phyloP scores from a whole-genome alignment of 148 eudicot genomes.

The Camellia lanceoleosa region DNA sequence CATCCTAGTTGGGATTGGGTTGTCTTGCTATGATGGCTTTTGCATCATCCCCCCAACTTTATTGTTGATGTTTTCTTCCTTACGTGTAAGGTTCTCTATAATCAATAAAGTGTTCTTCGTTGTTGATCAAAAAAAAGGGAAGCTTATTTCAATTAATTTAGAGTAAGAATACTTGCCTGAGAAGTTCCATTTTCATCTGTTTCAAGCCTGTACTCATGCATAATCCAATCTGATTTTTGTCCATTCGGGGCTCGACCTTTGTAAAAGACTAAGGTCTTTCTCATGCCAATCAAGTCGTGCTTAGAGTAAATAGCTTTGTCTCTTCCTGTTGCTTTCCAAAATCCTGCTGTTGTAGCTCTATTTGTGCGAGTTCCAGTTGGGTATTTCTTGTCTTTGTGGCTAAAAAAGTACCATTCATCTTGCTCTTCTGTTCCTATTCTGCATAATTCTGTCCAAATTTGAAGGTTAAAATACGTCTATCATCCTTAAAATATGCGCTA shows the following conservation, averaged over 20 bases:
- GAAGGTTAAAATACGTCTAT: too few species aligned
- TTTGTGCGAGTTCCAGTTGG: slow-evolving; percentile 89
- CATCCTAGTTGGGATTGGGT: too few species aligned
- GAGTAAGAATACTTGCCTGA: slow-evolving; percentile 51
- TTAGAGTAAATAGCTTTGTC: slow-evolving; percentile 84
- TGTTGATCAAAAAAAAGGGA: too few species aligned
- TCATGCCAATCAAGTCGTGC: slow-evolving; percentile 75
- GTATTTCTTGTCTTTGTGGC: slow-evolving; percentile 91
- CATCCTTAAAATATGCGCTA: too few species aligned
- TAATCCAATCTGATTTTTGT: slow-evolving; percentile 81
- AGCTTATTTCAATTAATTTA: background rate
- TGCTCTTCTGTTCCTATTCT: slow-evolving; percentile 70
- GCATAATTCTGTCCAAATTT: slow-evolving; percentile 50
- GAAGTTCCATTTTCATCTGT: slow-evolving; percentile 72
- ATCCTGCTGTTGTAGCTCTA: slow-evolving; percentile 82
- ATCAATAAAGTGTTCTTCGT: too few species aligned
- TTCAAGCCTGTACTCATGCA: slow-evolving; percentile 88
- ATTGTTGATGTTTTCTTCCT: too few species aligned
- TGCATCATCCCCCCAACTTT: too few species aligned
- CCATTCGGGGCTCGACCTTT: slow-evolving; percentile 90
- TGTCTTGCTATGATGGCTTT: too few species aligned
- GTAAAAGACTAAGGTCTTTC: slow-evolving; percentile 81
- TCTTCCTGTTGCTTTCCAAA: slow-evolving; percentile 90
- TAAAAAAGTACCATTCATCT: slow-evolving; percentile 84
- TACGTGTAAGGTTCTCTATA: too few species aligned